Base-by-base conservation (phyloP, 23 red algal genomes). In the Chondrus crispus region DNA sequence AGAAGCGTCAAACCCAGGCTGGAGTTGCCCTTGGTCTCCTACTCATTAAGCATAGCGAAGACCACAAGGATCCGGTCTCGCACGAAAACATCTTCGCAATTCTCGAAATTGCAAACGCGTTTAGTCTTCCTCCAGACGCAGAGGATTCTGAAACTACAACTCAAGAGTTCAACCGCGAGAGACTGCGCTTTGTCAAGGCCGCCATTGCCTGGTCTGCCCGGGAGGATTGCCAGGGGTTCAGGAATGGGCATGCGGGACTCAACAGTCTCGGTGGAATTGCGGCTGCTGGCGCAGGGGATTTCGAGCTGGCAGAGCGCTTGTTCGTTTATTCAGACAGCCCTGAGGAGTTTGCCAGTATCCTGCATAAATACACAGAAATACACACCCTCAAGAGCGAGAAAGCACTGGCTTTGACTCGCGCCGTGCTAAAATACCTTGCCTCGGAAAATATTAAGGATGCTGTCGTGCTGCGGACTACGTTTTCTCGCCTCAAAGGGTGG, bases 401-500 rank as follows among this genome's bases (percentile, higher is more conserved):
- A 28, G 68, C 55, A 5, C 42, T 88, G 66, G 62, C 48, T 52
- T 47, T 88, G 2, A 88, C 84, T 35, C 62, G 84, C 5, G 84
- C 64, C 33, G 43, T 88, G 8, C 40, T 88, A 52, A 51, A 63
- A 36, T 88, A 88, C 46, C 44, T 88, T 2, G 68, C 35, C 20
- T 88, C 84, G 33, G 62, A 88, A 35, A 88, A 88, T 53, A 62
- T 88, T 4, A 76, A 74, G 53, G 84, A 88, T 55, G 84, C 84
- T 7, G 35, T 39, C 41, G 48, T 47, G 3, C 42, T 88, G 35
- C 84, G 84, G 2, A 37, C 7, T 4, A 74, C 60, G 51, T 88
- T 74, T 46, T 44, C 62, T 4, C n/a, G 68, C 28, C 64, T 88
- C 35, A 46, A 55, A 2, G 84, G 84, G 29, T 88, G 84, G 84